phyloP scores from a whole-genome alignment of 176 grass and related monocot genomes.

The Bonia amplexicaulis region DNA sequence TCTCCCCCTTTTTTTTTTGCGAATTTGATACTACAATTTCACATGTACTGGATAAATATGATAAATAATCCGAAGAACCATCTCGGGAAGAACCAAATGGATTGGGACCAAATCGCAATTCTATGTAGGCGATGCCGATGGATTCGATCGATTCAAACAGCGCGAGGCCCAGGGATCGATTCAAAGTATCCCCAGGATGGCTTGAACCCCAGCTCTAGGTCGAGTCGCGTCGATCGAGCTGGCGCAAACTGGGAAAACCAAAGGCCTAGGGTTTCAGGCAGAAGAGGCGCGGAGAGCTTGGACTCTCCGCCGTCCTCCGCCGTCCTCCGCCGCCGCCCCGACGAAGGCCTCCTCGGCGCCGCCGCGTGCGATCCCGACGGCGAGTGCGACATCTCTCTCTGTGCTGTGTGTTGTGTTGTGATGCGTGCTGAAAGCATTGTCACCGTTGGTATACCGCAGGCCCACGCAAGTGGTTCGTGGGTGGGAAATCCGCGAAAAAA shows the following conservation, averaged over 20 bases:
- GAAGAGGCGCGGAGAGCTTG: slow-evolving; percentile 37
- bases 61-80: neutral
- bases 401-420: no score
- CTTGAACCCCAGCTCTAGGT: neutral
- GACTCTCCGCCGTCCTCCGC: slow-evolving; percentile 17
- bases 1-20: no score
- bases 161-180: neutral
- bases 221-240: neutral
- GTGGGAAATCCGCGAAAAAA: neutral
- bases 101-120: neutral
- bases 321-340: slow-evolving; percentile 3
- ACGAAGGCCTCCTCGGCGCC: slow-evolving; percentile 16
- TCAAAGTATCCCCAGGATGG: neutral
- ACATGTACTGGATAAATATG: neutral
- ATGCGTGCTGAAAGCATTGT: neutral
- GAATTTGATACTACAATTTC: neutral
- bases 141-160: neutral
- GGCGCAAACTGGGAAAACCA: neutral
- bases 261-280: slow-evolving; percentile 23
- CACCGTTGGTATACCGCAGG: neutral
- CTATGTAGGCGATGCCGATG: neutral
- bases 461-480: neutral
- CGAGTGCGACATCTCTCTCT: slow-evolving; percentile 23
- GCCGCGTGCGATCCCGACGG: slow-evolving; percentile 37
- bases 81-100: neutral